Base-by-base conservation (phyloP, 306 rosid genomes). In the Casuarina glauca region DNA sequence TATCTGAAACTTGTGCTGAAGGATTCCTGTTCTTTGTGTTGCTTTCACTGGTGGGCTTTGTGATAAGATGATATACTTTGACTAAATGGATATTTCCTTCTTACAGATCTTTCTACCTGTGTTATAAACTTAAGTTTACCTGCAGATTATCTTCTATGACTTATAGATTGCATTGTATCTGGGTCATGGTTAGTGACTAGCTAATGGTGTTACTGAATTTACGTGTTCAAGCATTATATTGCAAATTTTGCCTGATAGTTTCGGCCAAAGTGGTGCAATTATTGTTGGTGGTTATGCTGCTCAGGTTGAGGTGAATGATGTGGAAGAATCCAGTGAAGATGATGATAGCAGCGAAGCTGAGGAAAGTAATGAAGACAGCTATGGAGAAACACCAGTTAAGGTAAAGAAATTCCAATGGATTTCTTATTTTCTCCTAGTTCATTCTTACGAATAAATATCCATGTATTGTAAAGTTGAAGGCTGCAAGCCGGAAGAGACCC, bases 361-460 rank as follows among this genome's bases (percentile, higher is more conserved):
- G 2, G 89, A 84, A 50, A 71, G 63, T 41, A 84, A 85, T 20
- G 86, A 74, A 52, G 80, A 74, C 39, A 87, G 85, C 71, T 87
- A 81, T 45, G 86, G 88, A 74, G 86, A 85, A 79, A 85, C 87
- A 50, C 89, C 81, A 6, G 77, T 77, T 55, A 89, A 86, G 90
- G 97, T 91, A 80, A 74, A 60, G 45, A 11, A 16, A 5, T 58
- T 75, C 17, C 39, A 48, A 15, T 15, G 26, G 17, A 55, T 9
- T 6, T 69, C 69, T 43, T 71, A 6, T 19, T 55, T 67, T 74
- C 52, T 72, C 42, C 5, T 68, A 7, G 54, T 55, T 32, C 55
- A 58, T 44, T 76, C 52, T 69, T 42, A 35, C 63, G 75, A 17
- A 44, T 7, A 45, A 76, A 39, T 4, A 41, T 58, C 13, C 36